phyloP scores from a whole-genome alignment of 148 eudicot genomes.

The Agrostemma githago region DNA sequence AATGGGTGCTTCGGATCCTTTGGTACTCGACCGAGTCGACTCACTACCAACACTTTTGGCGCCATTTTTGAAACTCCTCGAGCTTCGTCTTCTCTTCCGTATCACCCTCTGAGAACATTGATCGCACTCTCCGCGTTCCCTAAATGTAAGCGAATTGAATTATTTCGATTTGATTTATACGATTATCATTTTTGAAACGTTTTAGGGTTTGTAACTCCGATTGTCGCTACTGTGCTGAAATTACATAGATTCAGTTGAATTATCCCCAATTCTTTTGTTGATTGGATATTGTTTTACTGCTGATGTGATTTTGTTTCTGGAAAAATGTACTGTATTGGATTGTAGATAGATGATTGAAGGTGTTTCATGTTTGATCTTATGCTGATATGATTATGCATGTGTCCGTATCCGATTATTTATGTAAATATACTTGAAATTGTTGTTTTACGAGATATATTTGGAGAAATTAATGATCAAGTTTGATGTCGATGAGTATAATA shows the following conservation, averaged over 20 bases:
- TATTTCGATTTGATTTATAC: not conserved
- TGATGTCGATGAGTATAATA: not conserved
- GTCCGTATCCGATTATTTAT: not conserved
- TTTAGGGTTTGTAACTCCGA: constrained; percentile 2
- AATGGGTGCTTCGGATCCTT: too few species aligned
- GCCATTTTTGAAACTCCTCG: too few species aligned
- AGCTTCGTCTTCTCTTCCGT: not conserved
- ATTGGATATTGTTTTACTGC: not conserved
- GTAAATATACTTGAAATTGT: too few species aligned
- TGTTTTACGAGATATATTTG: too few species aligned
- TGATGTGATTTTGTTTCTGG: not conserved
- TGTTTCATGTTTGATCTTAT: not conserved
- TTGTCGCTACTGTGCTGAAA: not conserved
- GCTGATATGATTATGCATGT: not conserved
- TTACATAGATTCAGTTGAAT: not conserved
- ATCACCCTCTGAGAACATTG: not conserved
- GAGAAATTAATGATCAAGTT: too few species aligned
- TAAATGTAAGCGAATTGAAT: not conserved
- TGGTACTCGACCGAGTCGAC: too few species aligned
- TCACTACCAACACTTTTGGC: too few species aligned
- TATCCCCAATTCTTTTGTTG: not conserved
- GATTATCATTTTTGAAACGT: not conserved
- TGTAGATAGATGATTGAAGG: not conserved
- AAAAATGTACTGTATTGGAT: not conserved
- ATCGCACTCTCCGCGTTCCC: not conserved